Evolutionary conservation across 1,284 basidiomycete genomes (phyloP), one percentile per base, ranked within the genome.

Genomic region (Erythrobasidium hasegawianum): DNA sequence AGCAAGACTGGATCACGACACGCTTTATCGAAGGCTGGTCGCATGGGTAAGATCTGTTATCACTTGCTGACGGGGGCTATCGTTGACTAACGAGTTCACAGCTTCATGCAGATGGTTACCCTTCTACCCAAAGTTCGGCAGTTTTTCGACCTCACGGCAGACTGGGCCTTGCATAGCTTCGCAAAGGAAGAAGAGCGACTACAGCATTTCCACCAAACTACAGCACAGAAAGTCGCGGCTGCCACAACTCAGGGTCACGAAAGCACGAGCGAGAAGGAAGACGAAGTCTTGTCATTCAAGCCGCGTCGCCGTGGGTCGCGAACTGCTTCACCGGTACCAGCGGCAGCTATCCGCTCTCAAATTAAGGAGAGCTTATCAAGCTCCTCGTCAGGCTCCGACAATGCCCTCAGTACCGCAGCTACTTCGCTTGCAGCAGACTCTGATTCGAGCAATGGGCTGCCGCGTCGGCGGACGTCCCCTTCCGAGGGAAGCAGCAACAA

Each of bases 1-100:
- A 94, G 70, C 88, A 90, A 64, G 93, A 97, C 75, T 97, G 94
- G 91, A 91, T 97, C 18, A 88, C 90, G 77, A 87, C 95, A 83
- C 86, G 89, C 70, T 83, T 78, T 73, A 74, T 78, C 62, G 76
- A 74, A 26, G 78, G 77, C 1, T 76, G 73, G 72, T 73, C 69
- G 43, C 75, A 75, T 40, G 73, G 75, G 22, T 75, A 89, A 89
- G 62, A 26, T 56, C 10, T 67, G 53, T 57, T 9, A 8, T 53
- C 14, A 9, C 50, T 24, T 14, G 40, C 24, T 55, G 38, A 62
- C 26, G 45, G n/a, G n/a, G n/a, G n/a, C n/a, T n/a, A n/a, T n/a
- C n/a, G n/a, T n/a, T n/a, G n/a, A n/a, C n/a, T n/a, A n/a, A n/a
- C n/a, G n/a, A n/a, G n/a, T n/a, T n/a, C n/a, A 94, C 77, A 92